These are phyloP conservation scores for Penicillium sp. DNA, from an alignment of 2,329 filamentous ascomycete genomes.

Conservation along the genomic window DNA sequence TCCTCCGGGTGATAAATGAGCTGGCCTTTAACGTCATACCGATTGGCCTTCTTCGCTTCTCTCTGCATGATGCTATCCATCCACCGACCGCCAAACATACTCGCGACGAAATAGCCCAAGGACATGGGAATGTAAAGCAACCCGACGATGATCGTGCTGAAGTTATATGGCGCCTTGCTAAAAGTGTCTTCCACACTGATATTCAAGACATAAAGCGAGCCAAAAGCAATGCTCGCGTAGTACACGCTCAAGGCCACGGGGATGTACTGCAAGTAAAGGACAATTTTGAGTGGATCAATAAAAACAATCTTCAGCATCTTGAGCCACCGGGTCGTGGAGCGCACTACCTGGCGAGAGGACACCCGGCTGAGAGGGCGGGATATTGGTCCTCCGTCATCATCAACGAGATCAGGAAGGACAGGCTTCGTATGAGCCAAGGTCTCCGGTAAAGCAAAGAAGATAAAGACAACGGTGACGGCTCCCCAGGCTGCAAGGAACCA, in stretches of 20 bases:
- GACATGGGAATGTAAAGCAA: constrained; percentile 71
- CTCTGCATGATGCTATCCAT: constrained; percentile 74
- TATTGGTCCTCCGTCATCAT: constrained; percentile 20
- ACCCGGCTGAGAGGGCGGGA: constrained; percentile 45
- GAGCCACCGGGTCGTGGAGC: constrained; percentile 51
- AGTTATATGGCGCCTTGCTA: constrained; percentile 60
- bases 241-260: constrained; percentile 68
- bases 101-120: constrained; percentile 64
- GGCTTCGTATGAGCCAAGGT: constrained; percentile 32
- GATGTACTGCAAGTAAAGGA: constrained; percentile 67
- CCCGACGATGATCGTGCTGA: constrained; percentile 62
- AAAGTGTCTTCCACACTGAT: constrained; percentile 70
- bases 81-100: constrained; percentile 67
- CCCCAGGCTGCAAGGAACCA: constrained; percentile 73
- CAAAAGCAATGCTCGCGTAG: constrained; percentile 69
- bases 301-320: constrained; percentile 55
- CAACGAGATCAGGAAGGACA: constrained; percentile 26
- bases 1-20: constrained; percentile 70
- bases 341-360: constrained; percentile 58
- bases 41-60: constrained; percentile 62
- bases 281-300: constrained; percentile 65
- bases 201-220: constrained; percentile 69
- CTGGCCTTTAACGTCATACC: constrained; percentile 61
- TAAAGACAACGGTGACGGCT: constrained; percentile 38
- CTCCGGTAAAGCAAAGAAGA: constrained; percentile 44